Base-by-base conservation (phyloP, 2,329 filamentous ascomycete species). In the Penicillium sp. region DNA sequence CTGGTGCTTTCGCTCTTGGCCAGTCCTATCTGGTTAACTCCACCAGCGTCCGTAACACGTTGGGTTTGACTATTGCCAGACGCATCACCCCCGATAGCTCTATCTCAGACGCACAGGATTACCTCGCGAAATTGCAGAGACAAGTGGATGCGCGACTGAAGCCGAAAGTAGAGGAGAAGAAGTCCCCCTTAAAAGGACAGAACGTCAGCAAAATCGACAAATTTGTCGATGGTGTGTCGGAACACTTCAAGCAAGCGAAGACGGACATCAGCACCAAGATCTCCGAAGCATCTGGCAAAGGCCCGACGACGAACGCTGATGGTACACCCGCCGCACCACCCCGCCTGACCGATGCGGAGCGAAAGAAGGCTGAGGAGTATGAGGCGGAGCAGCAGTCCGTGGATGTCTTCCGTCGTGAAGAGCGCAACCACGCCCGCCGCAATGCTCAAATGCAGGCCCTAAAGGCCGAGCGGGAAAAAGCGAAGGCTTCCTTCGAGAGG, bases 11-110 rank as follows among this genome's bases (percentile, higher is more conserved):
- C 34, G 71, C 67, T 9, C 43, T 74, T 16, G 33, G 66, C 18
- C 83, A 87, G 71, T 66, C 78, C 4, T 70, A 68, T 43, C 48
- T 81, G 3, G 72, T 84, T 56, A 74, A 75, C 58, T 71, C 60
- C 29, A 45, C 55, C 5, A 44, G 10, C 8, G 71, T 75, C 64
- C 72, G 75, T 33, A 52, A 54, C 13, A 47, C 56, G 13, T 53
- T 66, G 45, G 60, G 64, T 7, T 62, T 77, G 48, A 56, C 66
- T 4, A 58, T 65, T 10, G 65, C 34, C 39, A 48, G 24, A 40
- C n/a, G 19, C 5, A 3, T 10, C 9, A 16, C 18, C 3, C 2
- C 10, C 5, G 42, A 29, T 21, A 53, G 46, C 19, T 26, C 33
- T 21, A 34, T 21, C 29, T 40, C 58, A 2, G 19, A 29, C 8